These are phyloP conservation scores for Oldenlandia corymbosa DNA, from an alignment of 257 asterid species.

Conservation along the genomic window DNA sequence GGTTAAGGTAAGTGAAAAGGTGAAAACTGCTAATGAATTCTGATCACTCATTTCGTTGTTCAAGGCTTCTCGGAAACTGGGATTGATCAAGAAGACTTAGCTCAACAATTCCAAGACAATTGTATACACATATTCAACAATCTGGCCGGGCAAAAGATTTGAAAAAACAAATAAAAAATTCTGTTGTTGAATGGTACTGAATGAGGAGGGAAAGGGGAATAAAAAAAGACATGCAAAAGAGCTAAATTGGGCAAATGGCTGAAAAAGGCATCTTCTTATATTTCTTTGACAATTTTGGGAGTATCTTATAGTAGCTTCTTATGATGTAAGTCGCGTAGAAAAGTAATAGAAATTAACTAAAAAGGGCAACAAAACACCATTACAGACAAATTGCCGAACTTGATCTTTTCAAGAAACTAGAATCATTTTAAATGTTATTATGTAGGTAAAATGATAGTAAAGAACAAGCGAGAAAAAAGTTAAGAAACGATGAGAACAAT, in stretches of 20 bases:
- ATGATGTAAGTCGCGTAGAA: background rate
- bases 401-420: no score
- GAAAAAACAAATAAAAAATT: no score
- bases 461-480: background rate
- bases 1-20: constrained; percentile 16
- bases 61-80: constrained; percentile 3
- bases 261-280: background rate
- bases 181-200: no score
- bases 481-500: constrained; percentile 10
- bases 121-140: no score
- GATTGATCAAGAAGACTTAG: background rate
- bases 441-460: no score
- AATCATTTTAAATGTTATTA: no score
- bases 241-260: constrained; percentile 17
- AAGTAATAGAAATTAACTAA: background rate
- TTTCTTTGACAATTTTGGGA: background rate
- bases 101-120: background rate
- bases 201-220: background rate
- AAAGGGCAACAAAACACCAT: background rate
- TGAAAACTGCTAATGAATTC: background rate
- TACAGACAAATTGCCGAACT: constrained; percentile 19
- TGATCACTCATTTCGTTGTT: constrained; percentile 20
- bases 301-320: background rate
- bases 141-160: background rate
- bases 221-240: background rate